Percentiles rank a stretch among this genome's conserved stretches.
Evolutionary conservation across 2,329 filamentous ascomycete species (phyloP).

Genomic region (Talaromyces sp.): DNA sequence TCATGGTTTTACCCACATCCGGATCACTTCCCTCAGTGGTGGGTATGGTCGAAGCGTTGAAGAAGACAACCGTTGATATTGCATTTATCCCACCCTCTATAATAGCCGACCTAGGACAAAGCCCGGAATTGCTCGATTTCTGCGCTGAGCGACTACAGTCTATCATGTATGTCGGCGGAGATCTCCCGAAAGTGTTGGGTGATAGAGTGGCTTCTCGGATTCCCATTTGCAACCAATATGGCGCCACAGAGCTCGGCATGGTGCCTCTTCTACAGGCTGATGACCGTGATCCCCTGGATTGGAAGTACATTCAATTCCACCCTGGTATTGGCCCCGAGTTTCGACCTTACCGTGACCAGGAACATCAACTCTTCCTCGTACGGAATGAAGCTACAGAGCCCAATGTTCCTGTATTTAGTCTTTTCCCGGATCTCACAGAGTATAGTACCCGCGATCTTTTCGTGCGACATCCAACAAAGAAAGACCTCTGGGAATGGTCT

Average conservation of each 20-base stretch:
- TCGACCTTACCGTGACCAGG: constrained; percentile 3
- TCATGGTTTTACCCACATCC: neutral
- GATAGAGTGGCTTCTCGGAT: constrained; percentile 5
- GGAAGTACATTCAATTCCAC: neutral
- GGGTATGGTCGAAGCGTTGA: constrained; percentile 11
- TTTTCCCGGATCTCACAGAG: constrained; percentile 5
- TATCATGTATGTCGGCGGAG: constrained; percentile 4
- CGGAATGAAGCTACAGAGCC: neutral
- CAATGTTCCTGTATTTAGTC: constrained; percentile 3
- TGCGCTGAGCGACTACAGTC: constrained; percentile 1
- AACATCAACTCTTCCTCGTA: constrained; percentile 5
- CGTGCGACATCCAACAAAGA: constrained; percentile 6
- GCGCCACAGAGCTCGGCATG: constrained; percentile 2
- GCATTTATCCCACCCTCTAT: constrained; percentile 7
- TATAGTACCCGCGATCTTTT: constrained; percentile 8
- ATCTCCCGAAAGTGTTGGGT: neutral
- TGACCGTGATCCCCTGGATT: neutral
- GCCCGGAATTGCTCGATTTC: neutral
- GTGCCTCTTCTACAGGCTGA: neutral
- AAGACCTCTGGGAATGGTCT: constrained; percentile 8
- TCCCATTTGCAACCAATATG: neutral
- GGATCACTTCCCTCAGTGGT: constrained; percentile 10
- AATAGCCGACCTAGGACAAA: constrained; percentile 5
- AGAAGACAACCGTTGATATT: constrained; percentile 12
- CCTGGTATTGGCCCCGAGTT: neutral